Percentiles rank a stretch among this genome's conserved stretches.
These are phyloP conservation scores for Sporisorium sorghi DNA, from an alignment of 1,284 basidiomycete genomes.

Conservation along the genomic window DNA sequence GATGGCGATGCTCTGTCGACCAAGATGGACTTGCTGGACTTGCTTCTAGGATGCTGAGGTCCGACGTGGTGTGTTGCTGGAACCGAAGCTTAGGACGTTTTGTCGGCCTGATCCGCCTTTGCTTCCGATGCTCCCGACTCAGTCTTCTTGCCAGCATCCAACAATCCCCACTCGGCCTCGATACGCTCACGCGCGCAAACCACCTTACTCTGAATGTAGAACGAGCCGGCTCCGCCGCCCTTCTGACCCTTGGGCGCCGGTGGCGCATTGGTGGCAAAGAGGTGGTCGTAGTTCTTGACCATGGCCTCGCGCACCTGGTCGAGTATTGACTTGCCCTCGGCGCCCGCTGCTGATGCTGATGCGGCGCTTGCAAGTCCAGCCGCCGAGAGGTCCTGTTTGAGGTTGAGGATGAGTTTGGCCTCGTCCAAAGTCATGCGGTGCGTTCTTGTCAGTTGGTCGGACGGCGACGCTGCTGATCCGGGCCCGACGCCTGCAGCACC, in stretches of 20 bases:
- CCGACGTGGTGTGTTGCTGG: not conserved
- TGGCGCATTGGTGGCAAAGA: constrained; percentile 85
- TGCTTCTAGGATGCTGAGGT: constrained; percentile 4
- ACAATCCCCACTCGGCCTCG: constrained; percentile 78
- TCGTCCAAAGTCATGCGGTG: constrained; percentile 96
- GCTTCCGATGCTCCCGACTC: constrained; percentile 22
- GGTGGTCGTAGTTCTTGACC: constrained; percentile 82
- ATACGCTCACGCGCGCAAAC: constrained; percentile 92
- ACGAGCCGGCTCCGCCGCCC: constrained; percentile 65
- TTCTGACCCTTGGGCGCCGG: constrained; percentile 68
- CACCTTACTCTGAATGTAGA: constrained; percentile 95
- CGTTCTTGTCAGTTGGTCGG: constrained; percentile 73
- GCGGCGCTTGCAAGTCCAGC: constrained; percentile 26
- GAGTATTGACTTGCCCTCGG: constrained; percentile 43
- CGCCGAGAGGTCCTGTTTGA: constrained; percentile 75
- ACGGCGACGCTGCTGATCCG: constrained; percentile 62
- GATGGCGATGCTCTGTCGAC: not conserved
- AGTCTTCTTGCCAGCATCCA: constrained; percentile 40
- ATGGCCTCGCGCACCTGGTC: constrained; percentile 54
- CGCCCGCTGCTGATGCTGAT: constrained; percentile 18
- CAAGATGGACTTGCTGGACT: not conserved
- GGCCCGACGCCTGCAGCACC: constrained; percentile 74
- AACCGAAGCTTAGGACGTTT: constrained; percentile 14
- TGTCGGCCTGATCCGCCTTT: constrained; percentile 26
- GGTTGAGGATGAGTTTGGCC: constrained; percentile 91